Evolutionary conservation across 371 early-diverging fungal species (phyloP).

Genomic region (Mortierella sp.): DNA sequence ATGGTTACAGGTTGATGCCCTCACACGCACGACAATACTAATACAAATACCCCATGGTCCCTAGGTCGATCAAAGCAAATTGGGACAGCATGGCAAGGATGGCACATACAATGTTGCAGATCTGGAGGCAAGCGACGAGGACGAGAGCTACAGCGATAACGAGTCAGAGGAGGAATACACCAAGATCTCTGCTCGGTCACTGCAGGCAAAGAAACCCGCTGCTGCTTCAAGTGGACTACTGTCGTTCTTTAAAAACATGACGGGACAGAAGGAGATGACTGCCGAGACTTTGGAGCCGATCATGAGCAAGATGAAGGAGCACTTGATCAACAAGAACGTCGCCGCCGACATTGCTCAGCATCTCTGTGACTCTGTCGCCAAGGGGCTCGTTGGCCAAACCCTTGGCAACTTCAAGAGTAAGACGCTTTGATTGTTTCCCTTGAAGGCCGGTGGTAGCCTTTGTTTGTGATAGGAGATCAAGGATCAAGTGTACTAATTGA

Average conservation of each 20-base stretch:
- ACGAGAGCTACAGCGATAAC: constrained; percentile 63
- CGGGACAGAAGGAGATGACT: constrained; percentile 75
- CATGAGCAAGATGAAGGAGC: constrained; percentile 88
- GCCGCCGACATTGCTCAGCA: constrained; percentile 92
- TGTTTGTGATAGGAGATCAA: background rate
- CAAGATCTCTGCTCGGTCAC: constrained; percentile 53
- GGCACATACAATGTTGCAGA: constrained; percentile 91
- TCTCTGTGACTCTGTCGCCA: constrained; percentile 84
- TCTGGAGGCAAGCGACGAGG: constrained; percentile 69
- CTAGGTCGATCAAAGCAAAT: constrained; percentile 71
- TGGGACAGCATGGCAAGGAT: constrained; percentile 74
- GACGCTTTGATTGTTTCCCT: constrained; percentile 14
- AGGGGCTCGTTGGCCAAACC: constrained; percentile 84
- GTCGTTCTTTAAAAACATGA: constrained; percentile 77
- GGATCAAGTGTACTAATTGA: background rate
- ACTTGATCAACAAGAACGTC: constrained; percentile 94
- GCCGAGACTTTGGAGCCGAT: constrained; percentile 78
- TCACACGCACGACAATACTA: too few relatives aligned
- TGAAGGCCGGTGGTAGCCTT: background rate
- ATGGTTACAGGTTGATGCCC: background rate
- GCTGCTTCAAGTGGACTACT: constrained; percentile 63
- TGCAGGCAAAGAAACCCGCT: constrained; percentile 43
- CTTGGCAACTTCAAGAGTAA: constrained; percentile 83
- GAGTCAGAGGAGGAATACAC: constrained; percentile 49
- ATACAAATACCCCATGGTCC: background rate